Evolutionary conservation across 441 rosid genomes (phyloP), one percentile per base, ranked within the genome.

Genomic region (Omphalea diandra): DNA sequence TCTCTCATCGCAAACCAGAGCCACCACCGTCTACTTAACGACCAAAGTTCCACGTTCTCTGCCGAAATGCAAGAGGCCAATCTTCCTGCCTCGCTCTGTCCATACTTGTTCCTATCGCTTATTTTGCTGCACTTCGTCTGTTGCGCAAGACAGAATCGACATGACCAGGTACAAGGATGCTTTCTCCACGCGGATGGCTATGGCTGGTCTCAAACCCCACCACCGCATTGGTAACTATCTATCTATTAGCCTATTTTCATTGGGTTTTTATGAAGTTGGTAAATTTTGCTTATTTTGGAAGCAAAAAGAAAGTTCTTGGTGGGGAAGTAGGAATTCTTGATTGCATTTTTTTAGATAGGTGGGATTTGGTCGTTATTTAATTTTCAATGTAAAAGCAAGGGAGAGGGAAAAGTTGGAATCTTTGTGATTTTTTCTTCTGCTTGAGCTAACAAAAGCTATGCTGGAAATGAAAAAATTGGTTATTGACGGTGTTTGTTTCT

Each of bases 201-300:
- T 88, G 85, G 92, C 97, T 2, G 97, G 98, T 27, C 91, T 95
- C 80, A 84, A 87, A 75, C 93, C 88, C 59, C 89, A 90, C 71
- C 93, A 92, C 83, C 90, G 88, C 18, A 81, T 92, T 54, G 97
- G 97, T 90, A 68, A 29, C 47, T 62, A 7, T 26, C 29, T 53
- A 18, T 43, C 18, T 57, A 20, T 36, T 4, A 29, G 29, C n/a
- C 14, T 26, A 46, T 17, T 26, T 49, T 44, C 46, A 17, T 47
- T 49, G 12, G 35, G 9, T 17, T 41, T 15, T 43, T 6, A 12
- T 10, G 4, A 41, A 9, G 32, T 22, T 10, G 24, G 36, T 64
- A 17, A 46, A 32, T 50, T 49, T n/a, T 47, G 53, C 36, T 49
- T 32, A 18, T 3, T 33, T 14, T 33, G 6, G 5, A 47, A 18